A percentile compares a stretch with the other conserved stretches of the same genome.
Evolutionary conservation across 257 asterid species (phyloP).

Genomic region (Nicotiana obtusifolia): DNA sequence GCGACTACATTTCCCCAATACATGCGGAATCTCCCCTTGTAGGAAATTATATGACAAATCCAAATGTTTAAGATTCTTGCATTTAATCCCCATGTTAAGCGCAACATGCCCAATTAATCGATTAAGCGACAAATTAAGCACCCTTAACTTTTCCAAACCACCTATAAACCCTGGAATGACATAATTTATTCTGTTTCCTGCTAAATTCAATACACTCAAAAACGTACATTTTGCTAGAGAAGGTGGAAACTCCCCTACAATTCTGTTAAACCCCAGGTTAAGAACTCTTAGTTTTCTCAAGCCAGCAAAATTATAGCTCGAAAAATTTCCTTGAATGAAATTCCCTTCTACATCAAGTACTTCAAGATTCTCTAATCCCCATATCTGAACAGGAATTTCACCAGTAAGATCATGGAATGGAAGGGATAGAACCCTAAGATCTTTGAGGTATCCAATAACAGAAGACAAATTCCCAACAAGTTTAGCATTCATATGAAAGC

Average conservation of each 20-base stretch:
- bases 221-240: constrained; percentile 43
- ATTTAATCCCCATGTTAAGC: constrained; percentile 42
- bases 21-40: constrained; percentile 49
- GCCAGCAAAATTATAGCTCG: constrained; percentile 48
- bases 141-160: constrained; percentile 48
- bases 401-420: constrained; percentile 78
- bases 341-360: constrained; percentile 92
- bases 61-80: constrained; percentile 66
- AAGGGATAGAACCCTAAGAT: constrained; percentile 58
- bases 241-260: constrained; percentile 50
- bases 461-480: constrained; percentile 51
- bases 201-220: constrained; percentile 61
- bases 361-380: constrained; percentile 78
- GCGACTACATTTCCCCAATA: constrained; percentile 57
- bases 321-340: constrained; percentile 39
- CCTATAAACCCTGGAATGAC: constrained; percentile 54
- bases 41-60: constrained; percentile 75
- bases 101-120: constrained; percentile 61
- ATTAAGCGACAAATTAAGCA: constrained; percentile 76
- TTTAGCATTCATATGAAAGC: constrained; percentile 28
- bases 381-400: constrained; percentile 59
- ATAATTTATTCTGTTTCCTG: constrained; percentile 72
- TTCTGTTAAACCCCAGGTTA: constrained; percentile 62
- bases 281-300: constrained; percentile 60
- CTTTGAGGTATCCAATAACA: constrained; percentile 45